Percentiles rank a stretch among this genome's conserved stretches.
Conservation (phyloP, 164 flowering plant genomes). For the Dillenia turbinata region DNA sequence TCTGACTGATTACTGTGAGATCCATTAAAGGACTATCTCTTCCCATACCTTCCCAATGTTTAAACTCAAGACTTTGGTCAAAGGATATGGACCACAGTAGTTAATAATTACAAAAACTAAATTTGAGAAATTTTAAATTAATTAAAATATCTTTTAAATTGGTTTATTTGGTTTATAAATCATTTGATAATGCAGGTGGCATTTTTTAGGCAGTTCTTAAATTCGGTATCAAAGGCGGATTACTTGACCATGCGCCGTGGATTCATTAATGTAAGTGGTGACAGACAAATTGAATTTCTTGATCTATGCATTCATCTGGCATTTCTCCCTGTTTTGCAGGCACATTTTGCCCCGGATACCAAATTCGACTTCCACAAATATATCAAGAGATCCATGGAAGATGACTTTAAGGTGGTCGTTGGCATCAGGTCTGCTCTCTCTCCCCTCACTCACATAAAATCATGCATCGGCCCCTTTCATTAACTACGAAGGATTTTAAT, state of each 20-base stretch:
- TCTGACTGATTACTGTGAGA: too few species aligned
- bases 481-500: too few species aligned
- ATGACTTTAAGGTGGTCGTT: constrained; percentile 71
- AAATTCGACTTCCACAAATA: constrained; percentile 75
- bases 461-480: too few species aligned
- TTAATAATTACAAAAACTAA: too few species aligned
- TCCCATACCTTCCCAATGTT: too few species aligned
- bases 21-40: too few species aligned
- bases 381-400: constrained; percentile 74
- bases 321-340: constrained; percentile 28
- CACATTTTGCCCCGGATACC: constrained; percentile 59
- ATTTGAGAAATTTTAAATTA: neutral
- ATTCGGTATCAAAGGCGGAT: constrained; percentile 59
- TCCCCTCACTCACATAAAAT: neutral
- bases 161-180: too few species aligned
- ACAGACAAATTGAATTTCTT: too few species aligned
- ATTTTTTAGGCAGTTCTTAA: constrained; percentile 67
- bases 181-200: constrained; percentile 35
- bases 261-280: constrained; percentile 51
- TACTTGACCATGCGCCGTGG: constrained; percentile 68
- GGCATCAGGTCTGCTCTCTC: constrained; percentile 48
- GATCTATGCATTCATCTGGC: neutral
- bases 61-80: too few species aligned
- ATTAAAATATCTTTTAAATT: neutral
- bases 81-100: too few species aligned